phyloP scores from a whole-genome alignment of 2,329 filamentous ascomycete species.

The Fusarium sp. region DNA sequence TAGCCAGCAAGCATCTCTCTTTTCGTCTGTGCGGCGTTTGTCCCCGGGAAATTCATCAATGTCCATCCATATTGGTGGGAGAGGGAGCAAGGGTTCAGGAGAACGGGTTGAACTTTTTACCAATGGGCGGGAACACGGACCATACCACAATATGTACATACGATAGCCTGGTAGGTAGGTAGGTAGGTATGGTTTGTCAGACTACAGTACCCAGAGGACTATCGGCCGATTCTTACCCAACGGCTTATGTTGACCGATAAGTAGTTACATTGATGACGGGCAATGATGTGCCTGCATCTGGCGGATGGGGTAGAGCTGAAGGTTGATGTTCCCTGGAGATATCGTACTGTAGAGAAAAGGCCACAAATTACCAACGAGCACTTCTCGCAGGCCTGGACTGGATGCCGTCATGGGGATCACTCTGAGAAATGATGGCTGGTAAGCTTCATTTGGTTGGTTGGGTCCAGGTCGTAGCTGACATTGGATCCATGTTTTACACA shows the following conservation, averaged over 20 bases:
- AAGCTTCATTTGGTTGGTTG: conserved; percentile 18
- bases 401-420: conserved; percentile 27
- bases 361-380: conserved; percentile 6
- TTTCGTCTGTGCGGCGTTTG: conserved; percentile 2
- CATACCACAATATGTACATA: neutral
- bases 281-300: conserved; percentile 4
- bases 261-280: conserved; percentile 11
- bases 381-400: neutral
- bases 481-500: conserved; percentile 14
- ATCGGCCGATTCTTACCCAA: conserved; percentile 25
- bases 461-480: conserved; percentile 11
- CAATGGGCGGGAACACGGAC: conserved; percentile 24
- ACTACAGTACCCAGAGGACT: conserved; percentile 10
- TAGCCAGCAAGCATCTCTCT: neutral
- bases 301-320: neutral
- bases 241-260: conserved; percentile 3
- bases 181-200: neutral
- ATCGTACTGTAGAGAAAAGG: neutral
- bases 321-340: neutral
- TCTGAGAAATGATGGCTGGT: conserved; percentile 37
- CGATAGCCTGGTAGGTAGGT: neutral
- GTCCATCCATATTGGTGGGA: conserved; percentile 14
- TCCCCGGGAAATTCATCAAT: conserved; percentile 9
- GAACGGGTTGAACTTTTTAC: neutral
- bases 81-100: conserved; percentile 15